Evolutionary conservation across 805 yeast species (phyloP), one percentile per base, ranked within the genome.

Genomic region (Lipomyces kockii): DNA sequence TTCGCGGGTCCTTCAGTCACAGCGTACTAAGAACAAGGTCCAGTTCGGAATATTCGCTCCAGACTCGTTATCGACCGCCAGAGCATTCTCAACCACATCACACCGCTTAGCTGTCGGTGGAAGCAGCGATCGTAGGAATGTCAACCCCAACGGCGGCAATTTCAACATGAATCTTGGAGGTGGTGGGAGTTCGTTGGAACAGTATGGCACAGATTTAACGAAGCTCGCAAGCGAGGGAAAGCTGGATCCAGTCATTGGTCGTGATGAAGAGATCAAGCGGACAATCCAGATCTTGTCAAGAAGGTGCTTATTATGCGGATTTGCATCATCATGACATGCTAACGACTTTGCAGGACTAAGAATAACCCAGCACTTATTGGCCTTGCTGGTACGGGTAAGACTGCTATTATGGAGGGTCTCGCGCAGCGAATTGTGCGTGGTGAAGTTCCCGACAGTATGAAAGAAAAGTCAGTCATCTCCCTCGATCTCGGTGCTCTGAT

Each of bases 351-450:
- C 58, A 66, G 72, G 20, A 92, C 98, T 0, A 94, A 94, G 79
- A 95, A 95, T 78, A 94, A 94, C 75, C 99, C 99, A 0, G 97
- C 95, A 0, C 79, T 94, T 63, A 92, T 95, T 54, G 99, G 99
- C 70, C 87, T 90, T 72, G 99, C 99, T 0, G 99, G 99, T 80
- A 96, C 97, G 0, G 99, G 99, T 80, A 94, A 94, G 78, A 95
- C 98, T 0, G 96, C 98, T 6, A 87, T 95, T 66, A 90, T 95
- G 86, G 99, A 95, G 76, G 99, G 98, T 0, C 82, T 95, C 52
- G 98, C 98, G 0, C 98, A 95, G 78, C 82, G 98, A 74, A 93
- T 95, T 60, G 87, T 91, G 8, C 86, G 89, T 65, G 94, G 94
- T 12, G 97, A 93, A 76, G 99, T 94, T 0, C 98, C 98, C 0